Evolutionary conservation across 208 protist species (phyloP).

Genomic region (Balamuthia mandrillaris): DNA sequence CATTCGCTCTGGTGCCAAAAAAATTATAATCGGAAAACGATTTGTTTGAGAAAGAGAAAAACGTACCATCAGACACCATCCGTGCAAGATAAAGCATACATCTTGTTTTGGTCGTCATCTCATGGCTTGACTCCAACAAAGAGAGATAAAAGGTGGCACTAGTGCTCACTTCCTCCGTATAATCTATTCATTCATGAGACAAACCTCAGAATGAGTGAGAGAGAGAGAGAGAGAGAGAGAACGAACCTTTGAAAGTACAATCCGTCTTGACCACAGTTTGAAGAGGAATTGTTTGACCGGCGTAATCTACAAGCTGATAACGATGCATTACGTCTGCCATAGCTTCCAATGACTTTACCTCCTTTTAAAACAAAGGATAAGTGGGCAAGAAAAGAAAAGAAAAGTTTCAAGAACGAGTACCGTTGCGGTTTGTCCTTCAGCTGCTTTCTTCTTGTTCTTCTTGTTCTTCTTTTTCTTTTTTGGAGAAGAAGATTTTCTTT

Average conservation of each 20-base stretch:
- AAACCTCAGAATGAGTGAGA: background rate
- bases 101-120: background rate
- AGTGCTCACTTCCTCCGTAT: background rate
- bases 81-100: background rate
- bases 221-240: background rate
- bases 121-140: background rate
- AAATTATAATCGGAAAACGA: background rate
- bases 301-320: slow-evolving; percentile 11
- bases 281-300: slow-evolving; percentile 8
- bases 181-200: background rate
- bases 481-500: background rate
- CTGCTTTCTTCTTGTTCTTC: too few species aligned
- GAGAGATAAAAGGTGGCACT: background rate
- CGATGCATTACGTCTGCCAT: slow-evolving; percentile 3
- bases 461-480: too few species aligned
- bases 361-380: background rate
- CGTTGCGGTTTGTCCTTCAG: background rate
- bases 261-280: background rate
- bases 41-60: background rate
- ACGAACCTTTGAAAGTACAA: background rate
- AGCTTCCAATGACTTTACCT: background rate
- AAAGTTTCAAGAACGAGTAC: background rate
- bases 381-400: background rate
- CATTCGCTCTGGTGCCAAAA: too few species aligned
- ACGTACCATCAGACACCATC: background rate